Conservation (phyloP, 139 green algal species). For the Chlamydomonas applanata region DNA sequence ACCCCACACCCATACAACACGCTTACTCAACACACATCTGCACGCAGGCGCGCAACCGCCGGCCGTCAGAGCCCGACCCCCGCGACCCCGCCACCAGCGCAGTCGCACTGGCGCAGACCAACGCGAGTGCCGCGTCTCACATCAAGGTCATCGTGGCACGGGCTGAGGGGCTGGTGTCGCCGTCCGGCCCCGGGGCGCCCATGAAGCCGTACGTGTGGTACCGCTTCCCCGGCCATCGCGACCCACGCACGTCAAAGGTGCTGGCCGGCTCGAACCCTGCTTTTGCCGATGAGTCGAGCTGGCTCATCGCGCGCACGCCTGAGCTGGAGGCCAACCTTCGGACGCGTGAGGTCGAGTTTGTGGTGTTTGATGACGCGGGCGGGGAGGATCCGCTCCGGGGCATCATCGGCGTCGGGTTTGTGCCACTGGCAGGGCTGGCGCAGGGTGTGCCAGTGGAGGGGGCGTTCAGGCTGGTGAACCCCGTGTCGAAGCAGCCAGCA, state of each 20-base stretch:
- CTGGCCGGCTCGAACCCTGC: conserved; percentile 26
- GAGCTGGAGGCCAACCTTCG: conserved; percentile 33
- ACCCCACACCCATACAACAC: too few relatives aligned
- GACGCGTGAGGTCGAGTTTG: conserved; percentile 18
- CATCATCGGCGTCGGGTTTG: conserved; percentile 36
- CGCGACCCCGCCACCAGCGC: conserved; percentile 32
- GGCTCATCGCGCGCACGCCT: conserved; percentile 37
- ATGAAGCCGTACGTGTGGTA: conserved; percentile 26
- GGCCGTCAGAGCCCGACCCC: conserved; percentile 28
- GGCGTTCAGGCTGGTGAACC: conserved; percentile 39
- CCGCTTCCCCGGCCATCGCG: conserved; percentile 42
- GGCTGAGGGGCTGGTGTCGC: conserved; percentile 10
- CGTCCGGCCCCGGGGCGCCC: neutral
- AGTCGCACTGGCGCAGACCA: conserved; percentile 20
- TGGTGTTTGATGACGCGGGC: conserved; percentile 43
- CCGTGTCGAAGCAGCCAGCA: conserved; percentile 30
- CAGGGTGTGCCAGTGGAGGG: conserved; percentile 42
- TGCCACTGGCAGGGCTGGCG: conserved; percentile 29
- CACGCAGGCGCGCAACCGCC: conserved; percentile 19
- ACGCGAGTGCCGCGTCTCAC: conserved; percentile 11
- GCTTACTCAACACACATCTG: too few relatives aligned
- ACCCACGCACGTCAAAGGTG: conserved; percentile 35
- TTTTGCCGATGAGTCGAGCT: conserved; percentile 40
- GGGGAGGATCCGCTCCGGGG: conserved; percentile 36
- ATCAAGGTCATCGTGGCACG: conserved; percentile 28